Conservation (phyloP, 2,329 filamentous ascomycete species). For the Ceratocystis colombiana region DNA sequence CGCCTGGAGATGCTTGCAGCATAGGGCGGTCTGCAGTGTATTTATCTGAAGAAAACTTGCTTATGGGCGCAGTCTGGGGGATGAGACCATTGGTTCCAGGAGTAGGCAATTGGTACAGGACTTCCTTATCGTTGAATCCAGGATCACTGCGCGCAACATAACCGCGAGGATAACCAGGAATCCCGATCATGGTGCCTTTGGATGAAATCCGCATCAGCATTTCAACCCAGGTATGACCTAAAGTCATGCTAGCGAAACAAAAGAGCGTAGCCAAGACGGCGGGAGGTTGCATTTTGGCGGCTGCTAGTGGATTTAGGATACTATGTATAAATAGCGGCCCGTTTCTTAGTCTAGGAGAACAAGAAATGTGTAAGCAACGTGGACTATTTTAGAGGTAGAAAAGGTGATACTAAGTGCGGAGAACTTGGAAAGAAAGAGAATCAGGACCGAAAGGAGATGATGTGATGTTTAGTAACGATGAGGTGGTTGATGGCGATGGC, state of each 20-base stretch:
- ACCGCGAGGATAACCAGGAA: conserved; percentile 64
- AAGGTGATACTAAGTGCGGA: neutral
- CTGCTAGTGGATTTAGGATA: conserved; percentile 7
- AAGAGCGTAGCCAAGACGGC: neutral
- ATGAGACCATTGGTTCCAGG: conserved; percentile 41
- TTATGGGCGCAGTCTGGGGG: conserved; percentile 46
- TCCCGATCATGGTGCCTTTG: conserved; percentile 63
- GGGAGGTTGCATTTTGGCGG: neutral
- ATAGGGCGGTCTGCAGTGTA: conserved; percentile 51
- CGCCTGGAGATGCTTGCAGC: conserved; percentile 51
- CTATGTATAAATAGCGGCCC: conserved; percentile 1
- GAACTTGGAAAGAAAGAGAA: neutral
- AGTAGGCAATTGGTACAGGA: conserved; percentile 54
- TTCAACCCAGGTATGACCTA: conserved; percentile 76
- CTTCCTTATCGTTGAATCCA: conserved; percentile 48
- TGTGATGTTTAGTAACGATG: neutral
- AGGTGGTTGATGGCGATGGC: neutral
- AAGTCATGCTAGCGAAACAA: conserved; percentile 17
- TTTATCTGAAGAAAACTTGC: conserved; percentile 49
- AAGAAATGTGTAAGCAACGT: neutral
- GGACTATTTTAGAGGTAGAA: neutral
- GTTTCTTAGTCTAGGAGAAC: neutral
- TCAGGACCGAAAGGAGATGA: neutral
- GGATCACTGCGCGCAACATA: conserved; percentile 49
- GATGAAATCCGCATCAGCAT: conserved; percentile 58